Conservation (phyloP, 257 asterid genomes). For the Solanum rostratum region DNA sequence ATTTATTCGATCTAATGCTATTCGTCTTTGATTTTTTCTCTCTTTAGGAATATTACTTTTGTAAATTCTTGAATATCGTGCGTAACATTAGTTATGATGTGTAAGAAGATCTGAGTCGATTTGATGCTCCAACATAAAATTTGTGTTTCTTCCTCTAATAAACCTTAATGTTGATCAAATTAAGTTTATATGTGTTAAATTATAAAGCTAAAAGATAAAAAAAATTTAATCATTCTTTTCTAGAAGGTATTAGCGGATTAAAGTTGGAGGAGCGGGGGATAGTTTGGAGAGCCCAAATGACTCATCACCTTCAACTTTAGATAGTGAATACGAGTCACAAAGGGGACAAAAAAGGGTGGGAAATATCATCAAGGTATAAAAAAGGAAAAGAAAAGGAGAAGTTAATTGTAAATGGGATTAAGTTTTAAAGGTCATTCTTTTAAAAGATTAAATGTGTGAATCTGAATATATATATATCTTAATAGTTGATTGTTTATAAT, state of each 20-base stretch:
- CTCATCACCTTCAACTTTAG: not conserved
- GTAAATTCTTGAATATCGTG: not conserved
- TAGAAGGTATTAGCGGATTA: not conserved
- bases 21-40: not conserved
- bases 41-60: not conserved
- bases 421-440: not conserved
- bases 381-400: not conserved
- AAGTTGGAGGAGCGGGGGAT: not conserved
- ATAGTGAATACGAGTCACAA: too few relatives aligned
- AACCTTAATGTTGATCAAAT: not conserved
- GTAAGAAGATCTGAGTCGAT: not conserved
- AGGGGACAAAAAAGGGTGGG: not conserved
- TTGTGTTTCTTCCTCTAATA: not conserved
- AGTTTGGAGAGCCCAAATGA: not conserved
- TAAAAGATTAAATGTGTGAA: not conserved
- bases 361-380: not conserved
- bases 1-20: not conserved
- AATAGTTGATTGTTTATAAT: not conserved
- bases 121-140: not conserved
- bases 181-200: not conserved
- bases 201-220: not conserved
- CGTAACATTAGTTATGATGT: not conserved
- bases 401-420: not conserved
- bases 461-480: not conserved
- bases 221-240: not conserved